Conservation (phyloP, 192 early-diverging fungal genomes). For the Haplosporangium gracile region DNA sequence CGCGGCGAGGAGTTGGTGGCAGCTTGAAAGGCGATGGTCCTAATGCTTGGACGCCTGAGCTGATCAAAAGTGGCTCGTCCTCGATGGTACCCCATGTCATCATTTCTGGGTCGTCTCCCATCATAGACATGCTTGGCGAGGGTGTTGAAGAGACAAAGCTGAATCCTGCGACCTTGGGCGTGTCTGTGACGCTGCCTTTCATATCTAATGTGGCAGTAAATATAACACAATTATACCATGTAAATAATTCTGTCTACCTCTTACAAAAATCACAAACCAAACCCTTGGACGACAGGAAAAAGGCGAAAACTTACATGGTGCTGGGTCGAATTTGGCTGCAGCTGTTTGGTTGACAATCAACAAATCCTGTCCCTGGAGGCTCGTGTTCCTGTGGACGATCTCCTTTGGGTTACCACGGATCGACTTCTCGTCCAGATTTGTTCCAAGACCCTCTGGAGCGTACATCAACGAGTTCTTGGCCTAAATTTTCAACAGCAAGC, state of each 20-base stretch:
- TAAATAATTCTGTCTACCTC: not conserved
- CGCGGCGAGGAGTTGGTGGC: conserved; percentile 74
- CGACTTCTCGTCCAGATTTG: conserved; percentile 49
- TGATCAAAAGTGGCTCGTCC: conserved; percentile 80
- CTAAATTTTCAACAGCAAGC: conserved; percentile 20
- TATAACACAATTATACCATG: not conserved
- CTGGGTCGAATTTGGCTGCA: conserved; percentile 30
- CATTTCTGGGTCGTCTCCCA: conserved; percentile 74
- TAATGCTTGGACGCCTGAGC: conserved; percentile 25
- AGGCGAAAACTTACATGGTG: conserved; percentile 17
- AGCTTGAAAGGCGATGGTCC: conserved; percentile 64
- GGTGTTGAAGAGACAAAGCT: conserved; percentile 80
- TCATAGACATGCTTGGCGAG: conserved; percentile 67
- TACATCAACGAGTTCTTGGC: conserved; percentile 85
- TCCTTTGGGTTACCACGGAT: conserved; percentile 69
- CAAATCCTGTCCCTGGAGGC: conserved; percentile 60
- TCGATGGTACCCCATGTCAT: conserved; percentile 93
- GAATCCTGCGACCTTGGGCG: conserved; percentile 72
- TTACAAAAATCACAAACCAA: not conserved
- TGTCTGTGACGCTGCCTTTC: conserved; percentile 61
- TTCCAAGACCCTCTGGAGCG: conserved; percentile 65
- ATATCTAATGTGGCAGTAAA: conserved; percentile 57
- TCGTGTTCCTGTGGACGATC: conserved; percentile 73
- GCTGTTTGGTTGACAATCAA: conserved; percentile 41
- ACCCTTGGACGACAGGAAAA: not conserved